These are phyloP conservation scores for Dactylellina cionopaga DNA, from an alignment of 2,329 filamentous ascomycete species.

Conservation along the genomic window DNA sequence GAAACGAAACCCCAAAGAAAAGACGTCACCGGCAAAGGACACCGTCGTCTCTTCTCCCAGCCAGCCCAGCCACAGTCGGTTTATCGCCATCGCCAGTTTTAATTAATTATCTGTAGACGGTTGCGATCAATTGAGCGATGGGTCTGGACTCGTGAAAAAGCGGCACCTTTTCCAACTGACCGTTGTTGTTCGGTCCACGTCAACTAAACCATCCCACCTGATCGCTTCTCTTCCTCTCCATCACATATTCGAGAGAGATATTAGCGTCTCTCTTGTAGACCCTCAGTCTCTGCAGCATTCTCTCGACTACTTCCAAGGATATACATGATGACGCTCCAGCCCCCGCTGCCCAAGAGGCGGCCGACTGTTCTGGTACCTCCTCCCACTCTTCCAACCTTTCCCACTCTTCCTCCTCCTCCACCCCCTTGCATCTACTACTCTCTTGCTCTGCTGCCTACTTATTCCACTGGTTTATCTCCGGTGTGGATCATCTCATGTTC, in stretches of 20 bases:
- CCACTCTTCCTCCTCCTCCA: background rate
- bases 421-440: constrained; percentile 46
- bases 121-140: too few relatives aligned
- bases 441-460: constrained; percentile 39
- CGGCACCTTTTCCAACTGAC: constrained; percentile 17
- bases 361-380: constrained; percentile 70
- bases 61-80: too few relatives aligned
- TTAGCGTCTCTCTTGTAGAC: background rate
- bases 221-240: background rate
- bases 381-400: constrained; percentile 51
- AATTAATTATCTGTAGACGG: too few relatives aligned
- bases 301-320: background rate
- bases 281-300: background rate
- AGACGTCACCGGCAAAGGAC: too few relatives aligned
- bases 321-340: constrained; percentile 51
- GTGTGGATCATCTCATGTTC: constrained; percentile 16
- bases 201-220: background rate
- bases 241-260: background rate
- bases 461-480: constrained; percentile 48
- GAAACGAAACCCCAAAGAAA: too few relatives aligned
- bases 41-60: background rate
- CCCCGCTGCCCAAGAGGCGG: constrained; percentile 64
- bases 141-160: constrained; percentile 18
- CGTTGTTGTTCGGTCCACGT: constrained; percentile 19
- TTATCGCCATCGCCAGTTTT: constrained; percentile 7